Percentiles rank a stretch among this genome's conserved stretches.
Conservation (phyloP, 2,329 filamentous ascomycete species). For the Peltaster fructicola region DNA sequence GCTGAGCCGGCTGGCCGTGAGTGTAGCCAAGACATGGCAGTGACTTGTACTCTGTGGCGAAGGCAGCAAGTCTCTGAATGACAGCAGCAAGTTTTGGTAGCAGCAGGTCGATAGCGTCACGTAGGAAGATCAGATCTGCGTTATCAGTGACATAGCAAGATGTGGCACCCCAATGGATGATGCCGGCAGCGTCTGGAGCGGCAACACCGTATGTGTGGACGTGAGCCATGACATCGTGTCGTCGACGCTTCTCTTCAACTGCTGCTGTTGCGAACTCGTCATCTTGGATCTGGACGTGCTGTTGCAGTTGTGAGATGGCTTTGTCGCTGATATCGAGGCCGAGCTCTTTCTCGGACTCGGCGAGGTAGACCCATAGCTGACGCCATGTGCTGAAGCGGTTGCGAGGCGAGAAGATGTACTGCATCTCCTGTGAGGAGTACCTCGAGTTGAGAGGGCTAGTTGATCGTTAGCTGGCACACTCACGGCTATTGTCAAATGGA, state of each 20-base stretch:
- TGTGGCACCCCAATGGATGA: conserved; percentile 62
- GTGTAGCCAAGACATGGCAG: conserved; percentile 62
- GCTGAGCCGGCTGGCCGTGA: conserved; percentile 47
- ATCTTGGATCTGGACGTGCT: conserved; percentile 27
- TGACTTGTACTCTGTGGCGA: conserved; percentile 56
- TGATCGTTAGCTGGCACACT: conserved; percentile 23
- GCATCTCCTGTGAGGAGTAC: conserved; percentile 61
- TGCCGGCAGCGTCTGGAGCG: conserved; percentile 60
- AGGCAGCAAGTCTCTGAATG: conserved; percentile 53
- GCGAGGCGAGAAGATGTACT: conserved; percentile 60
- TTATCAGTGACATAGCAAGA: conserved; percentile 53
- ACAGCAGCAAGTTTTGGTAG: conserved; percentile 63
- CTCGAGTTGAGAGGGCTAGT: conserved; percentile 53
- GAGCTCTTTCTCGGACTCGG: conserved; percentile 64
- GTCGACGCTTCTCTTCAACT: conserved; percentile 29
- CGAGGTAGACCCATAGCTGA: conserved; percentile 69
- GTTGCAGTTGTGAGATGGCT: conserved; percentile 29
- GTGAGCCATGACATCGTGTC: conserved; percentile 37
- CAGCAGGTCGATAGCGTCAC: conserved; percentile 58
- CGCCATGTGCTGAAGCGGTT: conserved; percentile 65
- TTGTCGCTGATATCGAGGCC: conserved; percentile 60
- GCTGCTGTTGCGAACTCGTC: conserved; percentile 30
- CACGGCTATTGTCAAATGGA: neutral
- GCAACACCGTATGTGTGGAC: conserved; percentile 46
- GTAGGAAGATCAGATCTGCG: conserved; percentile 58